These are phyloP conservation scores for Monosporascus sp. DNA, from an alignment of 2,329 filamentous ascomycete species.

Conservation along the genomic window DNA sequence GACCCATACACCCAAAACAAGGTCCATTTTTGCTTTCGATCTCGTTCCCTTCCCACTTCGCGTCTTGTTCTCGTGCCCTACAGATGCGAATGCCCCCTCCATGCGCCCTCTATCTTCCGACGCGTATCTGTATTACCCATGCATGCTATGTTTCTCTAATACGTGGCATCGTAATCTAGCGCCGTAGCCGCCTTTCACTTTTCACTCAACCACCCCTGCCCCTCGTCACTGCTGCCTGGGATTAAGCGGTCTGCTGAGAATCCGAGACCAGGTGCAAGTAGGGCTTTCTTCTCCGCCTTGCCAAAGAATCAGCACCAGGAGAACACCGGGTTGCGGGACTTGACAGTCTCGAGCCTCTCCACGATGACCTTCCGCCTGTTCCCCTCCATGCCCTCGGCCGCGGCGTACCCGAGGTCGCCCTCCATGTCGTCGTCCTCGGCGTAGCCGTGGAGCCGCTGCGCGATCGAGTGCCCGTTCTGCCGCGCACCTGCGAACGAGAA, in stretches of 20 bases:
- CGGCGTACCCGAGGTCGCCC: constrained; percentile 90
- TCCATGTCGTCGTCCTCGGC: constrained; percentile 67
- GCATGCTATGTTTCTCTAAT: not conserved
- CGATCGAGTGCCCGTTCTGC: constrained; percentile 44
- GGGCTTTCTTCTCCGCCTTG: not conserved
- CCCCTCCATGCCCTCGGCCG: constrained; percentile 88
- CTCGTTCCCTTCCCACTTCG: not conserved
- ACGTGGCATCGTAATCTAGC: not conserved
- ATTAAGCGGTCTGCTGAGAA: not conserved
- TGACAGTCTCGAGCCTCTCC: constrained; percentile 90
- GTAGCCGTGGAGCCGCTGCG: constrained; percentile 44
- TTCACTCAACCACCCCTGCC: not conserved
- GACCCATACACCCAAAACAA: not conserved
- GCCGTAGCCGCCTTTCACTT: not conserved
- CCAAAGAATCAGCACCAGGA: constrained; percentile 72
- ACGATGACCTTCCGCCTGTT: constrained; percentile 93
- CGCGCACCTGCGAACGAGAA: constrained; percentile 44
- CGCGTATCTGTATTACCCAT: not conserved
- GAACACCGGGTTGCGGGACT: constrained; percentile 92
- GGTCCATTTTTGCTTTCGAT: not conserved
- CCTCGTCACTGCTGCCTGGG: not conserved
- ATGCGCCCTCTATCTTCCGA: not conserved
- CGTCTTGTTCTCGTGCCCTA: not conserved
- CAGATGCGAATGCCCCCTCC: not conserved
- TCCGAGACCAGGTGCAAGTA: not conserved